Conservation (phyloP, 352 stramenopile species). For the Bremia lactucae region DNA sequence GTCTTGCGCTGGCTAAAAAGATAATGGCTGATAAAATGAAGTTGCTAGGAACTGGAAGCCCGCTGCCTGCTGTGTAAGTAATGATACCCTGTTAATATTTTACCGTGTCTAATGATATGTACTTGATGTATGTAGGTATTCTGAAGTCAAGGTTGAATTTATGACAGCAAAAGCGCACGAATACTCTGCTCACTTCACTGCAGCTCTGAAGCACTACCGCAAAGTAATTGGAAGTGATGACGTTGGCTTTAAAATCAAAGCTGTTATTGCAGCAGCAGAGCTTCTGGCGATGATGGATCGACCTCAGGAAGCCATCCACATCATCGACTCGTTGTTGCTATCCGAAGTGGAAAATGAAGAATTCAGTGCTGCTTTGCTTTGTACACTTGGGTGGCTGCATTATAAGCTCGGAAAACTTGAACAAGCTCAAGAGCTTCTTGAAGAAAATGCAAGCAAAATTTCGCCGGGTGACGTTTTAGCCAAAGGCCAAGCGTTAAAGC, state of each 20-base stretch:
- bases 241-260: constrained; percentile 15
- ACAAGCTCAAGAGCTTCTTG: constrained; percentile 27
- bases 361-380: constrained; percentile 10
- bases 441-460: constrained; percentile 26
- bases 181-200: constrained; percentile 34
- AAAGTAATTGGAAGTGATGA: constrained; percentile 17
- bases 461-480: constrained; percentile 1
- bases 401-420: constrained; percentile 32
- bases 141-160: constrained; percentile 37
- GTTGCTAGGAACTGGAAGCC: constrained; percentile 24
- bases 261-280: constrained; percentile 33
- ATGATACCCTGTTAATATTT: neutral
- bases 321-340: constrained; percentile 18
- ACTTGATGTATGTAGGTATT: constrained; percentile 27
- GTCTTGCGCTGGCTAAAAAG: constrained; percentile 30
- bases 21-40: constrained; percentile 36
- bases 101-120: neutral
- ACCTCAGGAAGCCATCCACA: constrained; percentile 20
- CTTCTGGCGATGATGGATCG: constrained; percentile 29
- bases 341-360: constrained; percentile 15
- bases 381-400: constrained; percentile 38
- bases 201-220: constrained; percentile 36
- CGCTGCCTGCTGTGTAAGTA: constrained; percentile 32
- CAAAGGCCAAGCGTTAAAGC: constrained; percentile 43
- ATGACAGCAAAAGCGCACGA: constrained; percentile 46